Base-by-base conservation (phyloP, 2,329 filamentous ascomycete species). In the Gliomastix tumulicola region DNA sequence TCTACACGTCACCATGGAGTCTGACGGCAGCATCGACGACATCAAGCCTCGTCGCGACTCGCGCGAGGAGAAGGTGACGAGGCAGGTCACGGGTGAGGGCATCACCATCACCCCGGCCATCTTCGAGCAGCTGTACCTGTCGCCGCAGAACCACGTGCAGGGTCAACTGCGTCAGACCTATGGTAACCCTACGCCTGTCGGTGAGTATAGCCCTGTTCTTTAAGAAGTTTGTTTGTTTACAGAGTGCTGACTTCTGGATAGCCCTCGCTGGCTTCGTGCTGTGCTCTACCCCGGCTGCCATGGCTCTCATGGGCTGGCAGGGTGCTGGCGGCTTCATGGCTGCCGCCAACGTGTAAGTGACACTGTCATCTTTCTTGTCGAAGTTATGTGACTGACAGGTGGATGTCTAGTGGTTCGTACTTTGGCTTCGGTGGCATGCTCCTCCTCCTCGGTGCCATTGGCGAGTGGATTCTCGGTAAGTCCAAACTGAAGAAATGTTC, bases 41-140 rank as follows among this genome's bases (percentile, higher is more conserved):
- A n/a, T n/a, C n/a, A n/a, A n/a, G n/a, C n/a, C n/a, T n/a, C n/a
- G n/a, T n/a, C n/a, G n/a, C n/a, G n/a, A n/a, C n/a, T n/a, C n/a
- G n/a, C n/a, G n/a, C n/a, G n/a, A n/a, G n/a, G n/a, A n/a, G n/a
- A n/a, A n/a, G n/a, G n/a, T n/a, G n/a, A n/a, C n/a, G n/a, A n/a
- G n/a, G n/a, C n/a, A n/a, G n/a, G n/a, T n/a, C n/a, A n/a, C n/a
- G n/a, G n/a, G n/a, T n/a, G n/a, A n/a, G n/a, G n/a, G n/a, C n/a
- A n/a, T n/a, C n/a, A n/a, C 66, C 6, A 66, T 74, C 36, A 60
- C 69, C 0, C 66, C 68, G 1, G 69, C 72, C 48, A 51, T 68
- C 2, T 75, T 74, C 38, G 69, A 74, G 48, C 72, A 74, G 53
- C 53, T 74, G 2, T 74, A 73, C 41, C 56, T 74, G 9, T 62